phyloP scores from a whole-genome alignment of 306 rosid species.

The Trifolium subterraneum region DNA sequence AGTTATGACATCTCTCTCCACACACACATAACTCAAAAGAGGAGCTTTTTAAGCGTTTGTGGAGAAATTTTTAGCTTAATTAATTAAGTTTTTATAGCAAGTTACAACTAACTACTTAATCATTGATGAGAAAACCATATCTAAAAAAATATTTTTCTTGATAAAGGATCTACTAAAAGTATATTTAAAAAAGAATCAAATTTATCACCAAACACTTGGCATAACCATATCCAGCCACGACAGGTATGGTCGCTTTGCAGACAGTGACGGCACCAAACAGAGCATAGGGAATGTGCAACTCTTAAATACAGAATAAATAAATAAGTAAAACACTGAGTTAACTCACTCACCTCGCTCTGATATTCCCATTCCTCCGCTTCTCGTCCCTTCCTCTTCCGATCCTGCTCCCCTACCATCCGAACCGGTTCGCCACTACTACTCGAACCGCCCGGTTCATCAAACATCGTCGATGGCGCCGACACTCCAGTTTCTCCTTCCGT shows the following conservation, averaged over 20 bases:
- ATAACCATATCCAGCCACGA: background rate
- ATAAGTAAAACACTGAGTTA: conserved; percentile 1
- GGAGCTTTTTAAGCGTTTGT: no score
- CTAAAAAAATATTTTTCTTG: no score
- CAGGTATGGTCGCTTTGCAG: background rate
- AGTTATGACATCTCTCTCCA: no score
- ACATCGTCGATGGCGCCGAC: conserved; percentile 36
- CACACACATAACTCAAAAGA: no score
- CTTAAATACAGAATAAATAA: background rate
- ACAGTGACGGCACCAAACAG: no score
- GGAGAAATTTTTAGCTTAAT: no score
- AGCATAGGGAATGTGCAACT: conserved; percentile 12
- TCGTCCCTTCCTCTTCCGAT: conserved; percentile 69
- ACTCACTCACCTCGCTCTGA: conserved; percentile 73
- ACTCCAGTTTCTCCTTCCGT: conserved; percentile 31
- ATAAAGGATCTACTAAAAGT: no score
- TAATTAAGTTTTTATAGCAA: no score
- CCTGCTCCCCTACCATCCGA: conserved; percentile 46
- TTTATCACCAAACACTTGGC: conserved; percentile 19
- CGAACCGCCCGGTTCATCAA: conserved; percentile 57
- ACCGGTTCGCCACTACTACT: conserved; percentile 58
- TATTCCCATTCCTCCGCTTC: conserved; percentile 59
- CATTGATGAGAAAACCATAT: no score
- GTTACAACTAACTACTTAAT: no score
- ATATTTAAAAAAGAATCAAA: background rate